Evolutionary conservation across 176 grass and related monocot genomes (phyloP).

Genomic region (Stipa capillata): DNA sequence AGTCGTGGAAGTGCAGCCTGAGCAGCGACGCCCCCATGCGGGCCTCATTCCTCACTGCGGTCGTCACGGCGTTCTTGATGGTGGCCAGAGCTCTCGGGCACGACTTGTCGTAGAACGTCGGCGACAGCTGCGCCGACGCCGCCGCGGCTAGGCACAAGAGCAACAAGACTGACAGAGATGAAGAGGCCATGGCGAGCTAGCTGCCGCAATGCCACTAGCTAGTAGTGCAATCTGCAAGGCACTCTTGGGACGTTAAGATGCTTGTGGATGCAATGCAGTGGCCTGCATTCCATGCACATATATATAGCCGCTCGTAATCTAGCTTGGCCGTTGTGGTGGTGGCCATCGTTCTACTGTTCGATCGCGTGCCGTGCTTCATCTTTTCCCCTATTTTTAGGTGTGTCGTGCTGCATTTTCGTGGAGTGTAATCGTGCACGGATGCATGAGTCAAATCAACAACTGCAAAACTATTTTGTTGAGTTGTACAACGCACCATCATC

Average conservation of each 20-base stretch:
- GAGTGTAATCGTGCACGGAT: neutral
- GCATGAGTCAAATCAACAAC: neutral
- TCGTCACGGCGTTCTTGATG: constrained; percentile 51
- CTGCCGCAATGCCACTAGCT: neutral
- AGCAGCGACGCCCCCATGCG: constrained; percentile 76
- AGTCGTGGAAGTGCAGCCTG: constrained; percentile 82
- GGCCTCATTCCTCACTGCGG: constrained; percentile 39
- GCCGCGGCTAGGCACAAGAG: constrained; percentile 6
- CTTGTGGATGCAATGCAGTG: neutral
- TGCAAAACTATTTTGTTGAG: neutral
- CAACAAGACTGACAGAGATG: neutral
- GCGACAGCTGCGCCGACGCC: constrained; percentile 62
- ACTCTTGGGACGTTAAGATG: neutral
- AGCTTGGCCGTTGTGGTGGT: neutral
- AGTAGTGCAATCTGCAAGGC: neutral
- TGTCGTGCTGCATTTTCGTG: neutral
- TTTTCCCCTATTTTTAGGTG: neutral
- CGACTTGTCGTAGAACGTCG: constrained; percentile 67
- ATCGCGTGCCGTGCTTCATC: neutral
- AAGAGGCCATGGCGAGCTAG: constrained; percentile 15
- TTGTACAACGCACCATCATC: neutral
- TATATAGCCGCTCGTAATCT: constrained; percentile 14
- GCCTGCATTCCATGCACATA: constrained; percentile 28
- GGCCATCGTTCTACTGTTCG: neutral
- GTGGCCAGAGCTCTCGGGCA: constrained; percentile 49